These are phyloP conservation scores for Xanthoconium separans DNA, from an alignment of 1,284 basidiomycete species.

Conservation along the genomic window DNA sequence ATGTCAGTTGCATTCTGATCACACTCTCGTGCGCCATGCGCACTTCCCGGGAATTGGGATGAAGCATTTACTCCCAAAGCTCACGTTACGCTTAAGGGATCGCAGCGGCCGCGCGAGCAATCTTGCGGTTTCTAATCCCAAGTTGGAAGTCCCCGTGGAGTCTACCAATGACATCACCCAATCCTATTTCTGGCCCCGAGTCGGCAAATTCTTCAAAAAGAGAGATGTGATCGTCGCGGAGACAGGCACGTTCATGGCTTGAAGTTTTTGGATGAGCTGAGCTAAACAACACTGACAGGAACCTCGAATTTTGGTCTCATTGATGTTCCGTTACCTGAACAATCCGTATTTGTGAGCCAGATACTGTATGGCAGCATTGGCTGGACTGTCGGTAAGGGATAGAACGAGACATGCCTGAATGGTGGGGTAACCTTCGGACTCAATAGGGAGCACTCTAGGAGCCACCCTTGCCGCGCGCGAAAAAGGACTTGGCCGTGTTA, in stretches of 20 bases:
- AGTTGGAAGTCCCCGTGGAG: slow-evolving; percentile 48
- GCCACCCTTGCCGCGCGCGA: slow-evolving; percentile 80
- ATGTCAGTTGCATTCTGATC: slow-evolving; percentile 77
- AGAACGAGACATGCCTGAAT: slow-evolving; percentile 11
- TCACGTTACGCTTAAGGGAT: slow-evolving; percentile 54
- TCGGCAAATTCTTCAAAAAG: slow-evolving; percentile 75
- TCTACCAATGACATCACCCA: slow-evolving; percentile 63
- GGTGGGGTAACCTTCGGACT: slow-evolving; percentile 14
- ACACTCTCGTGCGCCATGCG: slow-evolving; percentile 68
- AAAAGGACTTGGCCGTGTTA: slow-evolving; percentile 59
- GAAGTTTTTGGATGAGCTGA: not conserved
- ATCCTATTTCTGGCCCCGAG: slow-evolving; percentile 82
- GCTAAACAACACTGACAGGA: slow-evolving; percentile 30
- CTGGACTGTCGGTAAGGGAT: slow-evolving; percentile 71
- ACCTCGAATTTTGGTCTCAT: slow-evolving; percentile 75
- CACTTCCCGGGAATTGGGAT: slow-evolving; percentile 65
- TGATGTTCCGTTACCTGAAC: slow-evolving; percentile 72
- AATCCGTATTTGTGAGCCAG: slow-evolving; percentile 69
- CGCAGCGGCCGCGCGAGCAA: slow-evolving; percentile 40
- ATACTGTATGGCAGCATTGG: slow-evolving; percentile 88
- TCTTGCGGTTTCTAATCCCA: slow-evolving; percentile 51
- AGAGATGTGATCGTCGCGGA: slow-evolving; percentile 84
- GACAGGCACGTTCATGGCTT: slow-evolving; percentile 53
- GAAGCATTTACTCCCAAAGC: slow-evolving; percentile 69
- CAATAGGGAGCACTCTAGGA: slow-evolving; percentile 58